Conservation (phyloP, 345 rosid species). For the Lumnitzera littorea region DNA sequence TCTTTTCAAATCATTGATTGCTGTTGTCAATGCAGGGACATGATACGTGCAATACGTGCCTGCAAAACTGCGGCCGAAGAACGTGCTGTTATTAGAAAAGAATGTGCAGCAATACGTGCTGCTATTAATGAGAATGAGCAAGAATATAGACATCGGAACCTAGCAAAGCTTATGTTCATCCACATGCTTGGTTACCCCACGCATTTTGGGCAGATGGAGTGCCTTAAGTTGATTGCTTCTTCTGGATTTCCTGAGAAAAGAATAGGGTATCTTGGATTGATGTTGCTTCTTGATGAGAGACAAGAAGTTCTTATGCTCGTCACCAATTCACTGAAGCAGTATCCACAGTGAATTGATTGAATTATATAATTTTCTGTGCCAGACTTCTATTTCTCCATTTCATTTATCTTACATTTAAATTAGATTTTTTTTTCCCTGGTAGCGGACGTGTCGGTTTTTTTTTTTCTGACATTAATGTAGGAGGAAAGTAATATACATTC, state of each 20-base stretch:
- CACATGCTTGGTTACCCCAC: constrained; percentile 99
- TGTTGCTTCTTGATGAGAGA: constrained; percentile 99
- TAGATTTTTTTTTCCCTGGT: too few species aligned
- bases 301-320: constrained; percentile 99
- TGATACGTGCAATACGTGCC: constrained; percentile 95
- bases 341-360: constrained; percentile 37
- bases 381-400: neutral
- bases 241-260: constrained; percentile 98
- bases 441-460: too few species aligned
- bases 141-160: constrained; percentile 87
- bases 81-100: constrained; percentile 96
- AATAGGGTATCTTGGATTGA: constrained; percentile 95
- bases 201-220: constrained; percentile 99
- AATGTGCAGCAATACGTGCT: constrained; percentile 93
- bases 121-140: constrained; percentile 83
- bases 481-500: constrained; percentile 1
- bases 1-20: neutral
- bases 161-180: constrained; percentile 99
- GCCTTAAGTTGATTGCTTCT: constrained; percentile 91
- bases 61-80: constrained; percentile 99
- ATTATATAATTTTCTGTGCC: constrained; percentile 2
- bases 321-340: constrained; percentile 98
- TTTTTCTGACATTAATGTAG: constrained; percentile 1
- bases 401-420: neutral
- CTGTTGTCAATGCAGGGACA: constrained; percentile 67